phyloP scores from a whole-genome alignment of 805 yeast species.

The Scheffersomyces amazonensis region DNA sequence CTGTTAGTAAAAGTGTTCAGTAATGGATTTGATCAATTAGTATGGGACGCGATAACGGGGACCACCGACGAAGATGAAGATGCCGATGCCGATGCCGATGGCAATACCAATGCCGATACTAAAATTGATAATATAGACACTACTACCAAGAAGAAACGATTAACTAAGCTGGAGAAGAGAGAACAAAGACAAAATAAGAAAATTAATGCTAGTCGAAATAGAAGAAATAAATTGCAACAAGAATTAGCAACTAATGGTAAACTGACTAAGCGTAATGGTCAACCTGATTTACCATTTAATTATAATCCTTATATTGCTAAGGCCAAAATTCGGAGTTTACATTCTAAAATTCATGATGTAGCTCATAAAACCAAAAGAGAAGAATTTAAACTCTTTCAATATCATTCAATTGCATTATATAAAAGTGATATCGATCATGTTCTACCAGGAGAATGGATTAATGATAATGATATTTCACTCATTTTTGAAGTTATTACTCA shows the following conservation, averaged over 20 bases:
- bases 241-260: constrained; percentile 3
- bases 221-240: constrained; percentile 13
- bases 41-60: constrained; percentile 23
- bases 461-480: constrained; percentile 65
- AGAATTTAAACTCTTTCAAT: constrained; percentile 39
- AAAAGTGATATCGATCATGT: constrained; percentile 57
- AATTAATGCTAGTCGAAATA: constrained; percentile 16
- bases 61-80: constrained; percentile 4
- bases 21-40: constrained; percentile 43
- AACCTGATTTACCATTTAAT: background rate
- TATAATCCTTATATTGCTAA: constrained; percentile 13
- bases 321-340: constrained; percentile 15
- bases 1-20: background rate
- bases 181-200: constrained; percentile 19
- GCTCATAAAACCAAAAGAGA: constrained; percentile 3
- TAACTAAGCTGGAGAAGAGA: constrained; percentile 17
- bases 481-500: constrained; percentile 49
- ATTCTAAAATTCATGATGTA: constrained; percentile 11
- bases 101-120: too few relatives aligned
- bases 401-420: constrained; percentile 56
- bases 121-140: too few relatives aligned
- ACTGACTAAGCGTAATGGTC: background rate
- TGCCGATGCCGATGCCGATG: too few relatives aligned
- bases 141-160: constrained; percentile 6
- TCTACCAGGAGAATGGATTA: constrained; percentile 68